Evolutionary conservation across 139 green algal genomes (phyloP).

Genomic region (Chlamydomonas urium): DNA sequence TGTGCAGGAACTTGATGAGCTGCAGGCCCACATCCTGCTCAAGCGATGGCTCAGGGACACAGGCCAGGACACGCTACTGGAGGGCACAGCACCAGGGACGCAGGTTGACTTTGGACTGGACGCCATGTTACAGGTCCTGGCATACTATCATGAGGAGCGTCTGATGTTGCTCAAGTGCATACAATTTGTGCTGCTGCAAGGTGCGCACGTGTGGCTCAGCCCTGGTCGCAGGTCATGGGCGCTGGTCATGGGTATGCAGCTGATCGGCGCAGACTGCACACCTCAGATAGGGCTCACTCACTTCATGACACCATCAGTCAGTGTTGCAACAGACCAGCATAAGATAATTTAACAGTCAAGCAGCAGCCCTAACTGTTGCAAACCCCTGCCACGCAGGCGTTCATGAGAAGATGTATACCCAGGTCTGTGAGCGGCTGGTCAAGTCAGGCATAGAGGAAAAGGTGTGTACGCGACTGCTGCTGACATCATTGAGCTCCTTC

Average conservation of each 20-base stretch:
- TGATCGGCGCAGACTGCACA: too few species aligned
- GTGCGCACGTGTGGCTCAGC: slow-evolving; percentile 24
- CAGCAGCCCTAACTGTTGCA: too few species aligned
- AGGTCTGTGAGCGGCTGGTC: slow-evolving; percentile 21
- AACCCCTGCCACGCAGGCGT: too few species aligned
- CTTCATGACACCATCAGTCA: too few species aligned
- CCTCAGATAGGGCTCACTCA: too few species aligned
- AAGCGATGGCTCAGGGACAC: slow-evolving; percentile 50
- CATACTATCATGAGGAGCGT: slow-evolving; percentile 50
- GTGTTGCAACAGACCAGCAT: too few species aligned
- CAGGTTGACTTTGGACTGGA: not conserved
- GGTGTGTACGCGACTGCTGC: too few species aligned
- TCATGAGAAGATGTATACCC: not conserved
- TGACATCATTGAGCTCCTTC: too few species aligned
- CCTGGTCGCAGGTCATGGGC: too few species aligned
- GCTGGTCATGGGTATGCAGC: too few species aligned
- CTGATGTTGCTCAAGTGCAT: slow-evolving; percentile 47
- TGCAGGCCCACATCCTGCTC: slow-evolving; percentile 64
- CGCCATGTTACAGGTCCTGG: slow-evolving; percentile 23
- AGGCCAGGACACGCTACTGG: slow-evolving; percentile 1
- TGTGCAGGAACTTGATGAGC: slow-evolving; percentile 57
- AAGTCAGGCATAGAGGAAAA: slow-evolving; percentile 37
- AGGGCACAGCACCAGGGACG: not conserved
- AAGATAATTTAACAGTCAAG: too few species aligned
- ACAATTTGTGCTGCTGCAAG: slow-evolving; percentile 47